Evolutionary conservation across 2,329 filamentous ascomycete genomes (phyloP), one percentile per base, ranked within the genome.

Genomic region (Drechslera avenae): DNA sequence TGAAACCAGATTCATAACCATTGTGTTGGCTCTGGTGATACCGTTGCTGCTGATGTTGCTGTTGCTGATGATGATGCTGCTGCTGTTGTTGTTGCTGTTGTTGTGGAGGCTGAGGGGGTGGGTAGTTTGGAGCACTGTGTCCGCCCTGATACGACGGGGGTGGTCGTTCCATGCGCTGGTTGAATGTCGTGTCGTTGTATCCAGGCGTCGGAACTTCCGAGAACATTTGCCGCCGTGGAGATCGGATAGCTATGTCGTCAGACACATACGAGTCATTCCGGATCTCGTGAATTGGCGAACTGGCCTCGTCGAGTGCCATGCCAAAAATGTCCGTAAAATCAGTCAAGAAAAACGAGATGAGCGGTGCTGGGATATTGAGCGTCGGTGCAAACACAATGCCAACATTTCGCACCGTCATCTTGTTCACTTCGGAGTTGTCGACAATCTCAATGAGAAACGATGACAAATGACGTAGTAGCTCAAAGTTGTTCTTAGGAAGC

Each of bases 341-440:
- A 58, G 94, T 92, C 50, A 99, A 81, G 73, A 99, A 94, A 73
- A 95, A 83, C 3, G 92, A 91, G 71, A 99, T 97, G 9, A 99
- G 88, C 0, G 93, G 92, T 0, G 91, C 91, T 0, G 94, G 93
- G 35, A 99, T 96, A 72, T 97, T 97, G 46, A 99, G 82, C 0
- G 94, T 97, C 0, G 94, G 94, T 13, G 94, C 96, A 73, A 99
- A 99, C 49, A 99, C 93, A 63, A 99, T 97, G 58, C 94, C 93
- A 46, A 99, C 78, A 68, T 99, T 99, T 60, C 93, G 87, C 45
- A 97, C 90, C 9, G 90, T 97, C 94, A 99, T 99, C 80, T 97
- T 97, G 79, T 99, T 99, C 56, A 88, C 80, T 63, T 90, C 87
- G 5, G 91, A 81, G 63, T 97, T 91, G 73, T 94, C 91, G 68